A percentile compares a stretch with the other conserved stretches of the same genome.
These are phyloP conservation scores for Claviceps purpurea DNA, from an alignment of 2,329 filamentous ascomycete species.

Conservation along the genomic window DNA sequence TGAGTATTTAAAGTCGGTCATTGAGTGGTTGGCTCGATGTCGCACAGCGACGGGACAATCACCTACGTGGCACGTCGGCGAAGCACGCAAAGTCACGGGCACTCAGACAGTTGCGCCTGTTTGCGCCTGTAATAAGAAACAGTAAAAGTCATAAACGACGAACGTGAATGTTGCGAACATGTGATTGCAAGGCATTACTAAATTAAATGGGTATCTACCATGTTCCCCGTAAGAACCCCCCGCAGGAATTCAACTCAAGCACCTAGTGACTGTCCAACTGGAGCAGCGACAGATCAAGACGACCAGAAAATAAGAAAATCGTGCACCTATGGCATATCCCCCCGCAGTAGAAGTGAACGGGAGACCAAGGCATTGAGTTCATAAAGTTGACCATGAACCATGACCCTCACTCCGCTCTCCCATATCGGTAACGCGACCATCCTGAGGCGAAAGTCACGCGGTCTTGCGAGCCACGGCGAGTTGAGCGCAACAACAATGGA, in stretches of 20 bases:
- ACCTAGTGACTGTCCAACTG: constrained; percentile 1
- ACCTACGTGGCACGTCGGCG: no score
- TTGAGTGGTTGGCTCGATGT: no score
- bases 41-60: no score
- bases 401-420: not conserved
- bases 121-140: no score
- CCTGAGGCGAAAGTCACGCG: not conserved
- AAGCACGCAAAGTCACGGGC: no score
- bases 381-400: not conserved
- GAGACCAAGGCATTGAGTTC: not conserved
- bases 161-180: not conserved
- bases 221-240: not conserved
- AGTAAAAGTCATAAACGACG: no score
- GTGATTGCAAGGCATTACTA: not conserved
- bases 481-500: not conserved
- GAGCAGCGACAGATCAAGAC: not conserved
- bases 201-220: constrained; percentile 4
- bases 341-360: not conserved
- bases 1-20: no score
- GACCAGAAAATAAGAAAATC: not conserved
- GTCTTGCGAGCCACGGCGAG: not conserved
- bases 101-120: no score
- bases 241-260: constrained; percentile 24
- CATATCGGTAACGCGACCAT: not conserved
- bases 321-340: not conserved